These are phyloP conservation scores for Colletotrichum graminicola DNA, from an alignment of 2,329 filamentous ascomycete genomes.

Conservation along the genomic window DNA sequence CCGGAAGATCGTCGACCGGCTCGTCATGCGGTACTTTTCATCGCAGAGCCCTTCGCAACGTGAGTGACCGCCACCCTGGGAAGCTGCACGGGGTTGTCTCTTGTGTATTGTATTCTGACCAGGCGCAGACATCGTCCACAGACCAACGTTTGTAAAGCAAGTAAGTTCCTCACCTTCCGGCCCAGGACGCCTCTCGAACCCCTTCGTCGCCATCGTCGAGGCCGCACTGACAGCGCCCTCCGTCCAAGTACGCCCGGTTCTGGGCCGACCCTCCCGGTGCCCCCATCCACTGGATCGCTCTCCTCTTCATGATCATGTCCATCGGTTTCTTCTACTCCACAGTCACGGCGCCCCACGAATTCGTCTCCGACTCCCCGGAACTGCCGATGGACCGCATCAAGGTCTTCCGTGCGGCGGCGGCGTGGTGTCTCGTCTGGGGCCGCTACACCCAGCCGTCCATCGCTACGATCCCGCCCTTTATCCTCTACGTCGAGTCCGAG, in stretches of 20 bases:
- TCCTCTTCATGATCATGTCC: constrained; percentile 62
- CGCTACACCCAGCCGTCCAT: constrained; percentile 64
- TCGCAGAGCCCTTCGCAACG: constrained; percentile 65
- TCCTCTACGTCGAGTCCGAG: constrained; percentile 66
- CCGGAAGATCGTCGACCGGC: constrained; percentile 59
- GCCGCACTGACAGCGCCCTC: background rate
- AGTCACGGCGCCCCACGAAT: constrained; percentile 58
- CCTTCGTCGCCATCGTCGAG: background rate
- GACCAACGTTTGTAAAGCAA: constrained; percentile 62
- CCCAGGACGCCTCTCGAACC: too few species aligned
- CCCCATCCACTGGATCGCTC: constrained; percentile 62
- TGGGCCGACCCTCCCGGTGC: constrained; percentile 57
- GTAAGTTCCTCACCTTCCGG: constrained; percentile 47
- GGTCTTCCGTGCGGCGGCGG: constrained; percentile 62
- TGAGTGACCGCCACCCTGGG: constrained; percentile 47
- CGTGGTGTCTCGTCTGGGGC: constrained; percentile 63
- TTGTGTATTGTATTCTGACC: constrained; percentile 41
- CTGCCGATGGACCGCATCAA: constrained; percentile 60
- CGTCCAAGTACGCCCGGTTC: constrained; percentile 61
- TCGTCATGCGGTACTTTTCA: constrained; percentile 66
- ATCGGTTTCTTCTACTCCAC: constrained; percentile 60
- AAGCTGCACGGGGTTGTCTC: background rate
- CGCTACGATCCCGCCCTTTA: constrained; percentile 62
- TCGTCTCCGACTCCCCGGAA: constrained; percentile 55
- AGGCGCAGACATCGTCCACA: constrained; percentile 63